Evolutionary conservation across 2,329 filamentous ascomycete species (phyloP).

Genomic region (Scopulariopsis brevicaulis): DNA sequence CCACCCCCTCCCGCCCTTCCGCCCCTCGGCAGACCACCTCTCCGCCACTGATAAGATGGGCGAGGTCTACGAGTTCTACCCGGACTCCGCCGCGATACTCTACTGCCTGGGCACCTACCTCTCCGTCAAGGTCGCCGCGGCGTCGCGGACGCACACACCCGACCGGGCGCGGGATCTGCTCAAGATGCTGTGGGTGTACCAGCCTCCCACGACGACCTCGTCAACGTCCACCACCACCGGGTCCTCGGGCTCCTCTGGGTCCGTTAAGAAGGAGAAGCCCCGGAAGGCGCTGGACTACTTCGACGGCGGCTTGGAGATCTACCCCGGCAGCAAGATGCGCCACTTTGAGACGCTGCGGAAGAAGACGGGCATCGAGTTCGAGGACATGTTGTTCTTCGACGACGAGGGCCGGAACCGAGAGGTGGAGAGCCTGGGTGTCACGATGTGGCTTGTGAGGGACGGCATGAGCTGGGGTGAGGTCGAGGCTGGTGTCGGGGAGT

Average conservation of each 20-base stretch:
- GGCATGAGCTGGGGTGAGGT: slow-evolving; percentile 69
- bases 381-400: slow-evolving; percentile 93
- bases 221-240: no score
- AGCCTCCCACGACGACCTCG: slow-evolving; percentile 13
- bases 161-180: slow-evolving; percentile 74
- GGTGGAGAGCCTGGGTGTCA: slow-evolving; percentile 67
- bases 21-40: slow-evolving; percentile 28
- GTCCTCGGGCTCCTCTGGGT: neutral
- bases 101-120: slow-evolving; percentile 45
- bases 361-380: slow-evolving; percentile 57
- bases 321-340: slow-evolving; percentile 70
- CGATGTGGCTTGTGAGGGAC: slow-evolving; percentile 72
- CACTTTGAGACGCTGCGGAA: slow-evolving; percentile 70
- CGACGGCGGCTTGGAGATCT: slow-evolving; percentile 52
- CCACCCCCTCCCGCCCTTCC: slow-evolving; percentile 67
- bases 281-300: slow-evolving; percentile 46
- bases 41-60: slow-evolving; percentile 42
- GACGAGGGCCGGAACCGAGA: slow-evolving; percentile 82
- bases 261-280: slow-evolving; percentile 7
- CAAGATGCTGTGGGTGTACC: slow-evolving; percentile 53
- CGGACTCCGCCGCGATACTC: slow-evolving; percentile 56
- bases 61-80: slow-evolving; percentile 61
- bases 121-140: slow-evolving; percentile 39
- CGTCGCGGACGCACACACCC: slow-evolving; percentile 70
- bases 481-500: slow-evolving; percentile 67